Percentiles rank a stretch among this genome's conserved stretches.
Evolutionary conservation across 257 asterid species (phyloP).

Genomic region (Plectranthus barbatus): DNA sequence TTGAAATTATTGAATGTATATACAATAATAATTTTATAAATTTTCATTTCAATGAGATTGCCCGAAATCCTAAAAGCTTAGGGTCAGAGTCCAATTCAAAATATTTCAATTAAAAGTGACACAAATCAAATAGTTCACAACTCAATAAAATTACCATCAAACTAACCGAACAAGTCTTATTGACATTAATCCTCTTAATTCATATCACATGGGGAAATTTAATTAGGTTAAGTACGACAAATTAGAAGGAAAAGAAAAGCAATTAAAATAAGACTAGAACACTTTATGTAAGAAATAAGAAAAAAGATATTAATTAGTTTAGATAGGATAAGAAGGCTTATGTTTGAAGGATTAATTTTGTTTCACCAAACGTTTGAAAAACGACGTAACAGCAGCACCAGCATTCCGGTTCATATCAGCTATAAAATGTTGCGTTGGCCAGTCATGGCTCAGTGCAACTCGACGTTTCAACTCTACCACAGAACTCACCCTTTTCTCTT

Average conservation of each 20-base stretch:
- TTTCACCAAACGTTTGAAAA: conserved; percentile 64
- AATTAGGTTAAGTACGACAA: not conserved
- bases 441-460: conserved; percentile 30
- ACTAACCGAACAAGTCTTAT: no score
- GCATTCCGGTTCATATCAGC: conserved; percentile 12
- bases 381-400: conserved; percentile 52
- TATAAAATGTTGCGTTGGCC: conserved; percentile 48
- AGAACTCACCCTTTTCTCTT: not conserved
- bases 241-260: not conserved
- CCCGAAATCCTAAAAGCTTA: no score
- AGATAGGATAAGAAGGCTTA: conserved; percentile 20
- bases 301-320: conserved; percentile 1
- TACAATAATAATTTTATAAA: no score
- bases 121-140: no score
- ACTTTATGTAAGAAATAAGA: conserved; percentile 22
- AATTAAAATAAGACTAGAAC: not conserved
- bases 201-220: no score
- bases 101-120: no score
- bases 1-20: no score
- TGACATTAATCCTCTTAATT: no score
- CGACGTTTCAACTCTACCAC: conserved; percentile 19
- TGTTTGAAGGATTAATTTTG: conserved; percentile 29
- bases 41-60: no score
- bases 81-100: no score
- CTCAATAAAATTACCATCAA: no score